Base-by-base conservation (phyloP, 164 flowering plant species). In the Annona squamosa region DNA sequence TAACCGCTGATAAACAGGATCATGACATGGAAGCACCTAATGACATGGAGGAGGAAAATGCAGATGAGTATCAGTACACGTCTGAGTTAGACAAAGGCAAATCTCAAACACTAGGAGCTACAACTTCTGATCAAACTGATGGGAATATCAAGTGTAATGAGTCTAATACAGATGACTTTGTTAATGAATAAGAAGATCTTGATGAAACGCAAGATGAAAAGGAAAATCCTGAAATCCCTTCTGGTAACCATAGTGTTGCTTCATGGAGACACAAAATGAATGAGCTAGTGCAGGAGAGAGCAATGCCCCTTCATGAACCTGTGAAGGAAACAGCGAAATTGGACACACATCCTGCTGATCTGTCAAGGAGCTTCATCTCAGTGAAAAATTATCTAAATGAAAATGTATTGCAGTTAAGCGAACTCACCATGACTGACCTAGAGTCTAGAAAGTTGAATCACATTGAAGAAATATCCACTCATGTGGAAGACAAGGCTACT, bases 51-150 rank as follows among this genome's bases (percentile, higher is more conserved):
- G 94, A 87, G 73, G 86, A 85, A 7, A 71, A 81, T 76, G 91
- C 89, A 42, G 81, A 87, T 59, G 97, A 96, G 65, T 91, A 82
- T 85, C 93, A 91, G 41, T 96, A 77, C 84, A 90, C 89, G 66
- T 76, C 89, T 62, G 90, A 90, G 77, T 72, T 77, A 74, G 94
- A 93, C 5, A 81, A 88, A 57, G 95, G 97, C 67, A 85, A 89
- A 17, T 87, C 89, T 46, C 98, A 96, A 82, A 91, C 98, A 41
- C 77, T 88, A 16, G 98, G 97, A 26, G 82, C 97, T 67, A 97
- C 98, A 59, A 85, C 87, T 47, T 77, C 91, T 63, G 97, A 93
- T 46, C 98, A 96, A 87, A 77, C 85, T 63, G 86, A 91, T 46
- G 72, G 62, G 43, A 79, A 89, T 77, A 56, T 86, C 9, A 67